Evolutionary conservation across 2,329 filamentous ascomycete genomes (phyloP).

Genomic region (Cercospora sojina): DNA sequence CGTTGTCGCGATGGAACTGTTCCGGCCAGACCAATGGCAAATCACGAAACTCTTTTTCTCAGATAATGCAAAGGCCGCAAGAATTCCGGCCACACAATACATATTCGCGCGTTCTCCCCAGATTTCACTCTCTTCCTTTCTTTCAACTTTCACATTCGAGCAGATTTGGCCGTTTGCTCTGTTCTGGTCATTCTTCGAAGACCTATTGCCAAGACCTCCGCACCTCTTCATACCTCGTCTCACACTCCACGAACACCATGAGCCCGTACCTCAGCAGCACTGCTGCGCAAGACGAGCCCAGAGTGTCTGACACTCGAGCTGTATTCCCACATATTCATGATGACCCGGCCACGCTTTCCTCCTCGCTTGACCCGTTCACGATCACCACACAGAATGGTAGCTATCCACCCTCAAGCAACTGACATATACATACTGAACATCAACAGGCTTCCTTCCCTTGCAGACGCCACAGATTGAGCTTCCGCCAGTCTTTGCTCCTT

Average conservation of each 20-base stretch:
- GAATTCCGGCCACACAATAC: slow-evolving; percentile 29
- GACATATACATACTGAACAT: neutral
- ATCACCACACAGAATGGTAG: slow-evolving; percentile 66
- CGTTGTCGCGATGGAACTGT: slow-evolving; percentile 23
- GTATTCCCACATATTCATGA: slow-evolving; percentile 33
- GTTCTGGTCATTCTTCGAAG: slow-evolving; percentile 7
- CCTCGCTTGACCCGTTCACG: slow-evolving; percentile 58
- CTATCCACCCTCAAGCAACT: neutral
- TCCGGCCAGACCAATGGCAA: slow-evolving; percentile 30
- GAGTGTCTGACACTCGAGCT: slow-evolving; percentile 21
- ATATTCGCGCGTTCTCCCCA: slow-evolving; percentile 23
- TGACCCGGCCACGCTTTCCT: slow-evolving; percentile 30
- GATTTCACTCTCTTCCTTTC: slow-evolving; percentile 22
- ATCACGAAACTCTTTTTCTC: slow-evolving; percentile 10
- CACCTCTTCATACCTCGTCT: slow-evolving; percentile 15
- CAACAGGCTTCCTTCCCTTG: slow-evolving; percentile 64
- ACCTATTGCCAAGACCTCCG: slow-evolving; percentile 3
- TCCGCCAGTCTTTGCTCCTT: slow-evolving; percentile 68
- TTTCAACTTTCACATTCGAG: slow-evolving; percentile 10
- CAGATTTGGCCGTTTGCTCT: slow-evolving; percentile 11
- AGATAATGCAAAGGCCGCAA: slow-evolving; percentile 16
- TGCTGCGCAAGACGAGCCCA: slow-evolving; percentile 14
- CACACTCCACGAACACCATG: slow-evolving; percentile 18
- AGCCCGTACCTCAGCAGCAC: slow-evolving; percentile 24
- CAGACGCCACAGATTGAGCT: slow-evolving; percentile 53